Conservation (phyloP, 192 early-diverging fungal genomes). For the Coemansia sp. region DNA sequence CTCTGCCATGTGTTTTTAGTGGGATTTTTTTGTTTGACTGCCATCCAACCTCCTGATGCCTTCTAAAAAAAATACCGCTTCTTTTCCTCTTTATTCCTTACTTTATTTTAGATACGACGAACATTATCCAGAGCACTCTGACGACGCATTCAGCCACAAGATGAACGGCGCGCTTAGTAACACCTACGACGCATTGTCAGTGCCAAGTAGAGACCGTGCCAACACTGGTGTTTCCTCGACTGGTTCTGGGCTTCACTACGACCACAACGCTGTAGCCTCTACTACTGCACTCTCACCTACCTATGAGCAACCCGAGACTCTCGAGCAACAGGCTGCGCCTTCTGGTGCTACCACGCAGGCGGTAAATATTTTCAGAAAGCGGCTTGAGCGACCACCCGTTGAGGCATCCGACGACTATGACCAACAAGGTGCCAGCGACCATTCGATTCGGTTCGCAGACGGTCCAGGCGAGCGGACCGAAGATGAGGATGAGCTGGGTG, state of each 20-base stretch:
- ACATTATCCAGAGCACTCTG: conserved; percentile 8
- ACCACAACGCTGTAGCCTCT: conserved; percentile 33
- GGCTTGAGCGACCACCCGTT: conserved; percentile 2
- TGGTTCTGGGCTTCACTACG: conserved; percentile 32
- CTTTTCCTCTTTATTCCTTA: background rate
- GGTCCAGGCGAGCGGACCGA: background rate
- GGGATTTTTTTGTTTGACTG: background rate
- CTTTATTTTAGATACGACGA: conserved; percentile 27
- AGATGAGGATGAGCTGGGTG: conserved; percentile 17
- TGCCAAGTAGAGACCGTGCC: conserved; percentile 18
- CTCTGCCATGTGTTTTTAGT: background rate
- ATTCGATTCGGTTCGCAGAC: background rate
- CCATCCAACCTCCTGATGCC: background rate
- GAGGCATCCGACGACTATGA: background rate
- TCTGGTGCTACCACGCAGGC: background rate
- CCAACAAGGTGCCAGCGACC: conserved; percentile 1
- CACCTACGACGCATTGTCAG: background rate
- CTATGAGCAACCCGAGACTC: conserved; percentile 7
- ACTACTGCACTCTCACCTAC: conserved; percentile 42
- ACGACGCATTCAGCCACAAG: conserved; percentile 7
- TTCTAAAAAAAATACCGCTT: background rate
- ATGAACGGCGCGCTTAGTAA: background rate
- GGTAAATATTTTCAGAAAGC: background rate
- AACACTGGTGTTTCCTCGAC: conserved; percentile 39
- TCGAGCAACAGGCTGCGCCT: background rate